Base-by-base conservation (phyloP, 192 early-diverging fungal genomes). In the Entomortierella lignicola region DNA sequence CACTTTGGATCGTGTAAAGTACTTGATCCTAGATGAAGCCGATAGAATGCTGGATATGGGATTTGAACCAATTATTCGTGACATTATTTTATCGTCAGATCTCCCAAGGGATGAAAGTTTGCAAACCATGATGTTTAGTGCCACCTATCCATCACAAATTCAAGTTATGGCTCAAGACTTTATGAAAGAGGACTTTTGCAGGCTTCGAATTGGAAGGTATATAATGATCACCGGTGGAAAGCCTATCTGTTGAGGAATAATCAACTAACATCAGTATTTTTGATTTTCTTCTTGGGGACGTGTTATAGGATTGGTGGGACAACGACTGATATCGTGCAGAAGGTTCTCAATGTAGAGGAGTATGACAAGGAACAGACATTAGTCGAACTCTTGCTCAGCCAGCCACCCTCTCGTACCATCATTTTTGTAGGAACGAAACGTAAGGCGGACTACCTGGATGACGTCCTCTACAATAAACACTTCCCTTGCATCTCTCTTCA, bases 11-110 rank as follows among this genome's bases (percentile, higher is more conserved):
- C 84, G 86, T 65, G 90, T 98, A 82, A 85, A 88, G 10, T 88
- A 86, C 73, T 79, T 92, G 27, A 83, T 94, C 18, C 82, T 95
- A 43, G 94, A 95, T 83, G 94, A 95, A 68, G 94, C 94, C 21
- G 93, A 94, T 81, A 91, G 94, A 61, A 96, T 94, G 89, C 88
- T 99, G 71, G 97, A 98, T 81, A 94, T 98, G 96, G 97, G 97
- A 70, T 99, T 99, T 82, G 98, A 97, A 82, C 85, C 89, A 10
- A 91, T 93, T 60, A 96, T 99, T 69, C 90, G 98, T 52, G 84
- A 91, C 34, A 95, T 99, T 55, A 91, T 98, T 21, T 81, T 86
- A 58, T 72, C 77, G 58, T 70, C 75, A 82, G 92, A 96, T 77
- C 90, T 97, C 86, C 86, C 89, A 13, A 79, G 84, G 26, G 87